phyloP scores from a whole-genome alignment of 1,284 basidiomycete genomes.

The Cryptococcus maquisensis region DNA sequence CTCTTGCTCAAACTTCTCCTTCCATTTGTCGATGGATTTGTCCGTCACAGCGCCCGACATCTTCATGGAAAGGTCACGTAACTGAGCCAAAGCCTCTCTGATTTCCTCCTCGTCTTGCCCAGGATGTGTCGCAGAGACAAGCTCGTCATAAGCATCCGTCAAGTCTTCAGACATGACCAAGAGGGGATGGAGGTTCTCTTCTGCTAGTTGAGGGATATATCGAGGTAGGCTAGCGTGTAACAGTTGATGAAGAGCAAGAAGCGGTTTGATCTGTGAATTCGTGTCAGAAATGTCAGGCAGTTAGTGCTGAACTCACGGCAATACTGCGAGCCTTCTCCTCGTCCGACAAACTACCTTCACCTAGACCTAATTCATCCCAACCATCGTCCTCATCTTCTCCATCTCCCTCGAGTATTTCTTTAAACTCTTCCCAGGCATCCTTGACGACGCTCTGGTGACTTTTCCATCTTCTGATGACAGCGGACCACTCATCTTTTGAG shows the following conservation, averaged over 20 bases:
- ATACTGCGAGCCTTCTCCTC: conserved; percentile 29
- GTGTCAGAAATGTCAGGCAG: background rate
- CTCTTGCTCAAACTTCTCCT: conserved; percentile 22
- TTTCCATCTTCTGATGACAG: conserved; percentile 29
- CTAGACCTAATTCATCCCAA: conserved; percentile 35
- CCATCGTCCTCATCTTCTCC: conserved; percentile 29
- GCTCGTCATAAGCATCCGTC: conserved; percentile 33
- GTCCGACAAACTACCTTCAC: conserved; percentile 19
- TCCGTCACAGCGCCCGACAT: conserved; percentile 11
- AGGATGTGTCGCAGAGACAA: conserved; percentile 34
- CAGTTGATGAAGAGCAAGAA: conserved; percentile 38
- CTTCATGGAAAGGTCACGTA: conserved; percentile 13
- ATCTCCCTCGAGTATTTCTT: conserved; percentile 33
- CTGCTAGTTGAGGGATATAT: conserved; percentile 17
- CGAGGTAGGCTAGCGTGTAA: conserved; percentile 35
- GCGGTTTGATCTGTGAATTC: conserved; percentile 30
- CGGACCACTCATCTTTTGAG: conserved; percentile 23
- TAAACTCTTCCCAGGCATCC: conserved; percentile 46
- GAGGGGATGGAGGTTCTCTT: conserved; percentile 18
- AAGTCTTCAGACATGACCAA: conserved; percentile 14
- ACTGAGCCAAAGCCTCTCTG: conserved; percentile 14
- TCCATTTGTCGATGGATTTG: conserved; percentile 28
- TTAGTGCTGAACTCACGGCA: conserved; percentile 23
- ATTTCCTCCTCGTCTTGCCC: conserved; percentile 37
- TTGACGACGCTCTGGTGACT: conserved; percentile 30